Conservation (phyloP, 2,329 filamentous ascomycete genomes). For the Pseudocercospora macadamiae region DNA sequence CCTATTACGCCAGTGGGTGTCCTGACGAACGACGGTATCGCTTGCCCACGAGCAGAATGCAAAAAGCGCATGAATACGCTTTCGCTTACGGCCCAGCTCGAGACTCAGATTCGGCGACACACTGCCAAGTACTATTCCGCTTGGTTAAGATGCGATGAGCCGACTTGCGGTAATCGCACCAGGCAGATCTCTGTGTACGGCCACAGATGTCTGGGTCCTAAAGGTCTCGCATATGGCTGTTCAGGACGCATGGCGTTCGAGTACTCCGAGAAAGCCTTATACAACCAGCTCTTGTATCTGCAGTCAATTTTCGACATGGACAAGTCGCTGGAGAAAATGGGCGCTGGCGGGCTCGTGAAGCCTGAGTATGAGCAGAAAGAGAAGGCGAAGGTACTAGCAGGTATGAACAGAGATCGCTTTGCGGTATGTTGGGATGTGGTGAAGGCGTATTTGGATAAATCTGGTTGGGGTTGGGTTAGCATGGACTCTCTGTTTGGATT, state of each 20-base stretch:
- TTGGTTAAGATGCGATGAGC: constrained; percentile 88
- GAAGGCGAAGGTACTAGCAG: constrained; percentile 67
- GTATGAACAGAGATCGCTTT: constrained; percentile 82
- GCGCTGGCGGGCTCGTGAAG: constrained; percentile 34
- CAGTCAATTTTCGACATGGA: constrained; percentile 86
- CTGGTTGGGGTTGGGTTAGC: constrained; percentile 47
- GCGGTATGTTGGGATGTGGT: constrained; percentile 74
- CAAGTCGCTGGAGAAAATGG: constrained; percentile 62
- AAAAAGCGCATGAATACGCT: constrained; percentile 67
- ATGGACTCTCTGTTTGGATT: constrained; percentile 53
- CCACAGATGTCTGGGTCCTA: constrained; percentile 82
- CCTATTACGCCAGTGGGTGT: constrained; percentile 52
- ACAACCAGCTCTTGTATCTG: constrained; percentile 93
- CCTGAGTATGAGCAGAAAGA: constrained; percentile 62
- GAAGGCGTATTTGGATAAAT: constrained; percentile 53
- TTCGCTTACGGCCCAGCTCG: constrained; percentile 81
- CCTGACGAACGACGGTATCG: constrained; percentile 73
- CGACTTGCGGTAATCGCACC: constrained; percentile 82
- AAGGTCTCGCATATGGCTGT: constrained; percentile 82
- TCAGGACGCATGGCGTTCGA: constrained; percentile 86
- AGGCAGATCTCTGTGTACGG: constrained; percentile 94
- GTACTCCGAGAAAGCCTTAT: constrained; percentile 83
- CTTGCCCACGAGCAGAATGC: constrained; percentile 69
- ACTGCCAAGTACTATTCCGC: constrained; percentile 88
- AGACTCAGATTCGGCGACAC: constrained; percentile 76